Base-by-base conservation (phyloP, 768 basidiomycete species). In the Rhodotorula paludigena region DNA sequence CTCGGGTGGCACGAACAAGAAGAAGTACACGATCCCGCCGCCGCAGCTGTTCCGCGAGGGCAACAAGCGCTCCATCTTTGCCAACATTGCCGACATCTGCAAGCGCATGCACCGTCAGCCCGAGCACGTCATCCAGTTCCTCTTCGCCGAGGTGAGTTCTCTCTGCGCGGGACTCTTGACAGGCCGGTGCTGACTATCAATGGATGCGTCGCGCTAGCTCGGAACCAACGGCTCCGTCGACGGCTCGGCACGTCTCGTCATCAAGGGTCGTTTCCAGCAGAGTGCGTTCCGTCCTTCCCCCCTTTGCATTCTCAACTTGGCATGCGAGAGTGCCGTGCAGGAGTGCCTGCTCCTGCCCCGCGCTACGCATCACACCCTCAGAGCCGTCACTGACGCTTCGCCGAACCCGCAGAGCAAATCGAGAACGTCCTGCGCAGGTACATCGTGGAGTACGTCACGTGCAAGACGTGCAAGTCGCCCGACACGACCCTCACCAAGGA, bases 401-500 rank as follows among this genome's bases (percentile, higher is more conserved):
- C 23, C 30, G 11, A 4, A 14, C 25, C 49, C 21, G 14, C 54
- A 47, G 41, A 98, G 80, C 93, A 96, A 77, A 87, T 98, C 62
- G 54, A 63, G 55, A 63, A 57, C 62, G 54, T 63, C 18, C 80
- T 99, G 73, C 84, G 96, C 77, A 85, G 92, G 64, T 99, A 99
- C 79, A 97, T 98, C 75, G 90, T 92, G 93, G 78, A 73, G 87
- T 82, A 60, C 38, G 57, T 68, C 23, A 58, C 60, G 45, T 99
- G 96, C 85, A 94, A 96, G 80, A 98, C 93, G 47, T 99, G 96
- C 84, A 99, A 97, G 81, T 97, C 94, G 1, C 90, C 90, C 52
- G 96, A 99, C 78, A 99, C 96, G 5, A 85, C 96, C 28, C 85
- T 99, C 44, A 87, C 89, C 36, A 99, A 98, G 80, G 93, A 98